phyloP scores from a whole-genome alignment of 2,329 filamentous ascomycete genomes.

The Cyphellophora europaea region DNA sequence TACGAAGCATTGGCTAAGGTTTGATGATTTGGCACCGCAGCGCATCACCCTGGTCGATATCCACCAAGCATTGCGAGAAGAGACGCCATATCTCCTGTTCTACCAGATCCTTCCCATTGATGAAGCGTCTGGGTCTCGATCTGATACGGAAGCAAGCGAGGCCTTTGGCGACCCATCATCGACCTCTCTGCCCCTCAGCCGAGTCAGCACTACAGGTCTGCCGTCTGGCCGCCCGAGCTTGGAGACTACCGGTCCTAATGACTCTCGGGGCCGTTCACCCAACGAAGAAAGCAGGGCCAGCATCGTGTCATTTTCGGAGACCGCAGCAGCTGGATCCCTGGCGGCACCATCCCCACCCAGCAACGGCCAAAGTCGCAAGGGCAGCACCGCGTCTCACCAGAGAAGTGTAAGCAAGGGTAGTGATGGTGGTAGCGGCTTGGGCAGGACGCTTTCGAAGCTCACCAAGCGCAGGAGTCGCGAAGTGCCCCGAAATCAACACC shows the following conservation, averaged over 20 bases:
- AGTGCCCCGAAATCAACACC: constrained; percentile 6
- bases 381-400: not conserved
- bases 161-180: constrained; percentile 11
- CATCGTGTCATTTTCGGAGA: constrained; percentile 22
- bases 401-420: constrained; percentile 7
- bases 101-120: constrained; percentile 89
- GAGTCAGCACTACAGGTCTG: constrained; percentile 10
- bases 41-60: constrained; percentile 72
- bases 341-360: constrained; percentile 1
- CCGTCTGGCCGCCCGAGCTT: constrained; percentile 27
- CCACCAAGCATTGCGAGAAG: constrained; percentile 65
- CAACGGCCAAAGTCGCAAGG: no score
- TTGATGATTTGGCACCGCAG: constrained; percentile 72
- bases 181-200: constrained; percentile 14
- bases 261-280: constrained; percentile 13
- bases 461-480: constrained; percentile 11
- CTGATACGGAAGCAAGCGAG: constrained; percentile 25
- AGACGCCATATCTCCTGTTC: constrained; percentile 90
- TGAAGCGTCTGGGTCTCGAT: constrained; percentile 43
- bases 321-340: not conserved
- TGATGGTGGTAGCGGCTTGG: constrained; percentile 12
- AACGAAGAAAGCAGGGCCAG: constrained; percentile 20
- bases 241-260: constrained; percentile 26
- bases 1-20: constrained; percentile 75
- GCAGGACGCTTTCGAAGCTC: constrained; percentile 12